A percentile compares a stretch with the other conserved stretches of the same genome.
Conservation (phyloP, 441 rosid species). For the Capsella rubella region DNA sequence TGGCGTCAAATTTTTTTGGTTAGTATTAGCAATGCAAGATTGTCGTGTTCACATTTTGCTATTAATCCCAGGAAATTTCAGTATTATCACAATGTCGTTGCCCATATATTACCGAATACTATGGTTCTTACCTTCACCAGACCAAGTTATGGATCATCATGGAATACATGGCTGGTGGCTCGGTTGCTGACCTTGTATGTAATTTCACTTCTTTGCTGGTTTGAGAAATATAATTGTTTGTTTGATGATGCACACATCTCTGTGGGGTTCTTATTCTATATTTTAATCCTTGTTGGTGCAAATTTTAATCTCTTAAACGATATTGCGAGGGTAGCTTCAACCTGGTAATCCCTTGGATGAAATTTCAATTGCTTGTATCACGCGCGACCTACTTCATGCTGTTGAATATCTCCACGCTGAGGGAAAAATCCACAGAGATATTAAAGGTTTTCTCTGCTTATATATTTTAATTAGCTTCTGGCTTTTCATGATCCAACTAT, state of each 20-base stretch:
- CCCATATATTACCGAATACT: constrained; percentile 94
- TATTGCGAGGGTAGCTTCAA: constrained; percentile 72
- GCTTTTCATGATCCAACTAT: constrained; percentile 20
- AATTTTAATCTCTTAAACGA: constrained; percentile 20
- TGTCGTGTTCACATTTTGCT: constrained; percentile 47
- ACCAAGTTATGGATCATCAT: constrained; percentile 99
- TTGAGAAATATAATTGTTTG: constrained; percentile 24
- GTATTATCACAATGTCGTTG: constrained; percentile 98
- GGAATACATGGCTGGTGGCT: constrained; percentile 99
- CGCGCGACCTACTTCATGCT: constrained; percentile 96
- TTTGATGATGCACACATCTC: constrained; percentile 26
- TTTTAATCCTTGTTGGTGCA: constrained; percentile 8
- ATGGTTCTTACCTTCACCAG: constrained; percentile 97
- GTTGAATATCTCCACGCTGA: constrained; percentile 93
- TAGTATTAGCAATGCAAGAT: constrained; percentile 28
- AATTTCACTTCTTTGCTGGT: constrained; percentile 45
- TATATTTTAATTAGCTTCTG: background rate
- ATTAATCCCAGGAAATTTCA: constrained; percentile 86
- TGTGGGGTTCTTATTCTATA: constrained; percentile 14
- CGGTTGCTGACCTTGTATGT: constrained; percentile 99
- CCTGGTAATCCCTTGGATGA: constrained; percentile 95
- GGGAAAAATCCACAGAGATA: constrained; percentile 98
- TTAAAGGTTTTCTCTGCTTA: constrained; percentile 72
- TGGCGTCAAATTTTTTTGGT: constrained; percentile 8
- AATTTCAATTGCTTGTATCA: constrained; percentile 88